Conservation (phyloP, 1,284 basidiomycete genomes). For the Pseudomicrostroma phylloplanum region DNA sequence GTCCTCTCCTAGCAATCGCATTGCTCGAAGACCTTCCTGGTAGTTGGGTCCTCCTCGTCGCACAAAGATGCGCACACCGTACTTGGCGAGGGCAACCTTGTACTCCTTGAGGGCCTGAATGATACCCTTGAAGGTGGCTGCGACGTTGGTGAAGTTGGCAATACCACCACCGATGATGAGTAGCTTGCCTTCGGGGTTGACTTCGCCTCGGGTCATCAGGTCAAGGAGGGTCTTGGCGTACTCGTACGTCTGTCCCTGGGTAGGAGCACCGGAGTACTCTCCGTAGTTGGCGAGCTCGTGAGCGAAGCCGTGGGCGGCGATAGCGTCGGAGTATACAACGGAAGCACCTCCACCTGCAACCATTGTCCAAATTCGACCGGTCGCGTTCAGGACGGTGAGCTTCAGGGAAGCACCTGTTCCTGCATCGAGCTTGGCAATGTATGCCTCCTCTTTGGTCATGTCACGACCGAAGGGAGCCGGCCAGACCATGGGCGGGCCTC, state of each 20-base stretch:
- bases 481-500: constrained; percentile 92
- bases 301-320: constrained; percentile 91
- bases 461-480: constrained; percentile 96
- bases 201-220: constrained; percentile 72
- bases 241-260: constrained; percentile 97
- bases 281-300: constrained; percentile 99
- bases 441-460: constrained; percentile 96
- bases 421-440: constrained; percentile 95
- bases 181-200: constrained; percentile 68
- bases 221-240: constrained; percentile 99
- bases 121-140: constrained; percentile 99
- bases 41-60: constrained; percentile 99
- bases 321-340: constrained; percentile 89
- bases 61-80: constrained; percentile 61
- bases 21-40: constrained; percentile 98
- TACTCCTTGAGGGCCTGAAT: constrained; percentile 93
- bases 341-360: constrained; percentile 77
- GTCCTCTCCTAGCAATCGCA: constrained; percentile 94
- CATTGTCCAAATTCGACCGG: constrained; percentile 99
- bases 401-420: constrained; percentile 97
- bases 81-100: constrained; percentile 56
- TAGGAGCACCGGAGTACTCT: constrained; percentile 97
- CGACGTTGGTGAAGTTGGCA: constrained; percentile 99
- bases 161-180: constrained; percentile 99
- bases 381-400: constrained; percentile 88